Conservation (phyloP, 1,139 yeast species). For the Blastobotrys capitulatus region DNA sequence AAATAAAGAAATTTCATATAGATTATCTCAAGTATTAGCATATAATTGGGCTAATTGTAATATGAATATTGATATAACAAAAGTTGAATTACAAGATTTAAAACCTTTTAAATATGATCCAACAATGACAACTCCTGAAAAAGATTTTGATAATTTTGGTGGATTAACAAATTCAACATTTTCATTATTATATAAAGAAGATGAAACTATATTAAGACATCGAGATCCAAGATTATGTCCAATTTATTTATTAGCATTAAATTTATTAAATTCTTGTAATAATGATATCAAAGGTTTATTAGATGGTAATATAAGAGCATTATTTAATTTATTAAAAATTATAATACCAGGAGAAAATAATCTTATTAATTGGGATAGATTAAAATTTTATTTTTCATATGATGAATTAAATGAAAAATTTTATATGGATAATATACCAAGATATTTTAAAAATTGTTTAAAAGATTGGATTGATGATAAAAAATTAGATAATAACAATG, state of each 20-base stretch:
- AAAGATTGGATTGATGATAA: not conserved
- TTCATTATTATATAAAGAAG: not conserved
- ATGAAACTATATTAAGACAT: not conserved
- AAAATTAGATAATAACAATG: not conserved
- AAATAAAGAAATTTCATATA: not conserved
- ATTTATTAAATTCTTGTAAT: not conserved
- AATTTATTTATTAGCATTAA: conserved; percentile 3
- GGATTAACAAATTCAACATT: not conserved
- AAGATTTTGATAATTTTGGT: not conserved
- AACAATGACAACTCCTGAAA: not conserved
- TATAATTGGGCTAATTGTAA: not conserved
- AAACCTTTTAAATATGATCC: not conserved
- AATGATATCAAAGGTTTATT: not conserved
- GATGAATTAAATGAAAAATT: not conserved
- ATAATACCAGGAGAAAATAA: not conserved
- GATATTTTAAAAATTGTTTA: not conserved
- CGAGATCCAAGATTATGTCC: conserved; percentile 2
- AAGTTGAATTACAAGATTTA: not conserved
- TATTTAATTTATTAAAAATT: not conserved
- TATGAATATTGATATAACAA: not conserved
- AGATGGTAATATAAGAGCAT: not conserved
- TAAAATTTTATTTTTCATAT: not conserved
- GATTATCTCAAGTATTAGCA: not conserved
- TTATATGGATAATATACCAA: not conserved
- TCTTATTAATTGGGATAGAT: not conserved